Base-by-base conservation (phyloP, 805 yeast species). In the Ogataea trehalophila region DNA sequence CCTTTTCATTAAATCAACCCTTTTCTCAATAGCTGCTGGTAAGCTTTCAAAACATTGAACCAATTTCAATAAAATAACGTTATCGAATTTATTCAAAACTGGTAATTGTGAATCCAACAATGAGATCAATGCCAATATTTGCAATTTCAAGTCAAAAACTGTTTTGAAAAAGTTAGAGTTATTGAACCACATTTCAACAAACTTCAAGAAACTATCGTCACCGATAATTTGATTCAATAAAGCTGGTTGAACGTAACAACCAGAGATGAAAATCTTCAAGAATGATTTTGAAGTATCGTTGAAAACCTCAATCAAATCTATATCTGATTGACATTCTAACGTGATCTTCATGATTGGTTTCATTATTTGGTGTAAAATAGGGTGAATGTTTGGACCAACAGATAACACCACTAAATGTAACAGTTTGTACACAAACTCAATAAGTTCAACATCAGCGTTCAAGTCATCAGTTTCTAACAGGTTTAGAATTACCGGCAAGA, bases 61-160 rank as follows among this genome's bases (percentile, higher is more conserved):
- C 50, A 76, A 62, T 51, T 73, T 66, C 45, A 67, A 70, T 35
- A 61, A 39, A 18, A 64, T 38, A 2, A 44, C 43, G n/a, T 54
- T 48, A 33, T 47, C 51, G 36, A 35, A 68, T 56, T 50, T 69
- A 55, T 51, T 46, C n/a, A 53, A 37, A 3, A 37, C 45, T 22
- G 54, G 53, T 16, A 52, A 69, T 70, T 68, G 65, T 6, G 67
- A 69, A 14, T 67, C 57, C 16, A 75, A 51, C 17, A 76, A 57
- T 2, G 76, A 55, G 37, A 74, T 63, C 39, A 75, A 59, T 0
- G 79, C 73, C 57, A 79, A 60, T 6, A 75, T 72, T 60, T 79
- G 80, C 40, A 78, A 61, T 55, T 78, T 79, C 51, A 80, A 69
- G 26, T 81, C 83, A 52, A 76, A 77, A 18, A 77, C 82, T 49